These are phyloP conservation scores for Mycena alexandri DNA, from an alignment of 768 basidiomycete genomes.

Conservation along the genomic window DNA sequence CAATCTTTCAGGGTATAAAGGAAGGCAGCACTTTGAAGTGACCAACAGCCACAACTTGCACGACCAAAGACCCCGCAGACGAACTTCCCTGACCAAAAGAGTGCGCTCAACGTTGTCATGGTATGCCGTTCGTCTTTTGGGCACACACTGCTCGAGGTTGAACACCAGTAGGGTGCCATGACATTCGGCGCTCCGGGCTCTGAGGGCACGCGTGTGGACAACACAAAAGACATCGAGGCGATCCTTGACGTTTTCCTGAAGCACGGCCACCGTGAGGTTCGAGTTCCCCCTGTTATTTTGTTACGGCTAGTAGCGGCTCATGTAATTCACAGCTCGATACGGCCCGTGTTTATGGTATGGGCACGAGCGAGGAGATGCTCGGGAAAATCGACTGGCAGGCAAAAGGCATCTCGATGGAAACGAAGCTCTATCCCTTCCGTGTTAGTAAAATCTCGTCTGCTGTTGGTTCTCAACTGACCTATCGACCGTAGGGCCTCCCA, in stretches of 20 bases:
- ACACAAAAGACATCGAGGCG: constrained; percentile 31
- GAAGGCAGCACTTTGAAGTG: too few species aligned
- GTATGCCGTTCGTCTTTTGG: not conserved
- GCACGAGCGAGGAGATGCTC: constrained; percentile 68
- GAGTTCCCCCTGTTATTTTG: not conserved
- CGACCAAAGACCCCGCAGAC: not conserved
- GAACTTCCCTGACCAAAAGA: constrained; percentile 16
- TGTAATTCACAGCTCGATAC: constrained; percentile 54
- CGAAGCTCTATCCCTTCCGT: constrained; percentile 55
- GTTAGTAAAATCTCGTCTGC: constrained; percentile 3
- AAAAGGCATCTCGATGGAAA: constrained; percentile 68
- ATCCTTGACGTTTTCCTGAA: constrained; percentile 27
- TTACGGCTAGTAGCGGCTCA: too few species aligned
- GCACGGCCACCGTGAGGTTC: constrained; percentile 30
- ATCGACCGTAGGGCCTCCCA: not conserved
- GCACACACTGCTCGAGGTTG: not conserved
- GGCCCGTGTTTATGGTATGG: constrained; percentile 61
- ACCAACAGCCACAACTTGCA: too few species aligned
- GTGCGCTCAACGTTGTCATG: constrained; percentile 34
- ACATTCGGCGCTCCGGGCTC: constrained; percentile 32
- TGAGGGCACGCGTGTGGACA: constrained; percentile 23
- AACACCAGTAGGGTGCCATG: constrained; percentile 23
- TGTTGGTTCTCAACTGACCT: not conserved
- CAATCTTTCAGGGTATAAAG: too few species aligned
- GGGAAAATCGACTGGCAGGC: constrained; percentile 63